Evolutionary conservation across 2,329 filamentous ascomycete genomes (phyloP), one percentile per base, ranked within the genome.

Genomic region (Colletotrichum liriopes): DNA sequence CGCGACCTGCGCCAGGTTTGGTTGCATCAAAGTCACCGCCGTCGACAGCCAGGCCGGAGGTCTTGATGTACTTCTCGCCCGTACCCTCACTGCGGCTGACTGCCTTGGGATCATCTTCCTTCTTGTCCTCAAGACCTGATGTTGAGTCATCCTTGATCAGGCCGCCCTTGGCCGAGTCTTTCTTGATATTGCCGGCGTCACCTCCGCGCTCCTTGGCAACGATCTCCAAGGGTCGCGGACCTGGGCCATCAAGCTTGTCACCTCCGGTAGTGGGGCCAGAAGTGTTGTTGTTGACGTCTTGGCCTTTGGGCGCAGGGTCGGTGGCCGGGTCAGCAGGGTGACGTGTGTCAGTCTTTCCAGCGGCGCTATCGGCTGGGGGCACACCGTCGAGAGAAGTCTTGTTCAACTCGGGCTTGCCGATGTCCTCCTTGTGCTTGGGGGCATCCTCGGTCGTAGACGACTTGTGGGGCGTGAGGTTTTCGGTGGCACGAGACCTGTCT

Each of bases 1-100:
- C 92, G 45, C 81, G 83, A 3, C 90, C 91, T 14, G 92, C 92
- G 14, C 92, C 92, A 0, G 91, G 87, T 71, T 87, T 87, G 9
- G 86, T 82, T 5, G 89, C 90, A 76, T 93, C 92, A 77, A 93
- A 93, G 75, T 93, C 86, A 7, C 92, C 91, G 0, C 92, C 91
- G 49, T 94, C 91, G 20, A 90, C 89, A 43, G 84, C 81, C 37
- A 93, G 79, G 0, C 91, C 92, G 0, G 85, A 86, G 29, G 86
- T 87, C 80, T 87, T 89, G 74, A 92, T 85, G 71, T 88, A 88
- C 76, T 88, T 77, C 78, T 90, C 87, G 8, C 89, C 89, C 0
- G 87, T 90, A 1, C 86, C 87, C 73, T 86, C 81, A 18, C 81
- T 79, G 8, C 65, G 55, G 12, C 58, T 66, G 32, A 51, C 49